Conservation (phyloP, 2,329 filamentous ascomycete species). For the Coleophoma eucalyptorum region DNA sequence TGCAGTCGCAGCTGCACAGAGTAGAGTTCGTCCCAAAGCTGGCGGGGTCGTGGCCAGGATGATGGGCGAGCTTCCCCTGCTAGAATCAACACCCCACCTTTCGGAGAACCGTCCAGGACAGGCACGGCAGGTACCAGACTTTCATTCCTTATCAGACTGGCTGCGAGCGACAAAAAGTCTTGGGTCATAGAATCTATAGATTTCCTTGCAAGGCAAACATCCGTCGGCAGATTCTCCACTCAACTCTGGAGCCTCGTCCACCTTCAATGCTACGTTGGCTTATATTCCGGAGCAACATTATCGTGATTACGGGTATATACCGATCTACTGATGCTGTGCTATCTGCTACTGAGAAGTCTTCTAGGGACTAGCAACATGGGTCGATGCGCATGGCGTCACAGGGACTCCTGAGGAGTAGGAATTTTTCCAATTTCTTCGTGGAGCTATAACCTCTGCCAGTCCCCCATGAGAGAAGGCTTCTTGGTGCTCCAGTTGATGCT, state of each 20-base stretch:
- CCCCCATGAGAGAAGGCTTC: no score
- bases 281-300: neutral
- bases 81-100: neutral
- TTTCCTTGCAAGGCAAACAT: neutral
- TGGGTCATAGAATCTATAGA: neutral
- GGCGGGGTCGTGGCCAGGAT: conserved; percentile 22
- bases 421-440: no score
- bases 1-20: no score
- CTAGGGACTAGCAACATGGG: neutral
- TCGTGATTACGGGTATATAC: neutral
- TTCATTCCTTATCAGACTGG: neutral
- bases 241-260: neutral
- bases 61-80: neutral
- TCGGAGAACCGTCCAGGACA: neutral
- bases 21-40: conserved; percentile 13
- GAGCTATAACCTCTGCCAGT: no score
- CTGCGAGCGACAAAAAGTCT: neutral
- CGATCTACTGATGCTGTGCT: neutral
- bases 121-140: neutral
- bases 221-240: neutral
- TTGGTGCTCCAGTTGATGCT: neutral
- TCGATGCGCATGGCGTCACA: no score
- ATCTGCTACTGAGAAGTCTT: neutral
- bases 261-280: neutral
- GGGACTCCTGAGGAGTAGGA: no score